Conservation (phyloP, 169 alveolate species). For the Babesia ovis region DNA sequence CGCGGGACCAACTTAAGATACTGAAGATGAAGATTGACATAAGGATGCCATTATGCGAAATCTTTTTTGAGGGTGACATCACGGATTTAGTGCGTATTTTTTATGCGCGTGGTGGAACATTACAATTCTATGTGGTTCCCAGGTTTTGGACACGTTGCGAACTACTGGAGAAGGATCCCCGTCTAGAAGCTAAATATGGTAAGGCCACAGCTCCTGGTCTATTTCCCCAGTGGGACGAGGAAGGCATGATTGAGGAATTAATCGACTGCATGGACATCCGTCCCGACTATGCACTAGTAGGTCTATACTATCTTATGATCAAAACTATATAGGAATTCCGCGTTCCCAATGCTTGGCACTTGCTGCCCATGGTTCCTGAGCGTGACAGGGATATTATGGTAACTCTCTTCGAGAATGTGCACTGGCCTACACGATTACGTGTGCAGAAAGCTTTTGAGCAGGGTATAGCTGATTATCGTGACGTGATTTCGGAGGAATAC, state of each 20-base stretch:
- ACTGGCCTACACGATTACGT: conserved; percentile 77
- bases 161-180: conserved; percentile 70
- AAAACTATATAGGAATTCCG: conserved; percentile 50
- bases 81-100: conserved; percentile 70
- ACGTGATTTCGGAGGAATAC: conserved; percentile 67
- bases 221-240: conserved; percentile 77
- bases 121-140: conserved; percentile 67
- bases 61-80: conserved; percentile 70
- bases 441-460: conserved; percentile 75
- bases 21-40: conserved; percentile 58
- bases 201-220: conserved; percentile 74
- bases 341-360: conserved; percentile 56
- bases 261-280: conserved; percentile 70
- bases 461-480: conserved; percentile 75
- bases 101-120: conserved; percentile 76
- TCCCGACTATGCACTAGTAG: conserved; percentile 68
- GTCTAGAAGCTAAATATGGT: conserved; percentile 73
- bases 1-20: conserved; percentile 49
- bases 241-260: conserved; percentile 74
- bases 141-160: conserved; percentile 72
- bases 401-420: conserved; percentile 56
- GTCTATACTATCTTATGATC: neutral
- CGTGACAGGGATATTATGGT: conserved; percentile 46
- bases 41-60: conserved; percentile 76
- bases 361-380: conserved; percentile 60